A percentile compares a stretch with the other conserved stretches of the same genome.
Conservation (phyloP, 2,329 filamentous ascomycete species). For the Scedosporium minutisporum region DNA sequence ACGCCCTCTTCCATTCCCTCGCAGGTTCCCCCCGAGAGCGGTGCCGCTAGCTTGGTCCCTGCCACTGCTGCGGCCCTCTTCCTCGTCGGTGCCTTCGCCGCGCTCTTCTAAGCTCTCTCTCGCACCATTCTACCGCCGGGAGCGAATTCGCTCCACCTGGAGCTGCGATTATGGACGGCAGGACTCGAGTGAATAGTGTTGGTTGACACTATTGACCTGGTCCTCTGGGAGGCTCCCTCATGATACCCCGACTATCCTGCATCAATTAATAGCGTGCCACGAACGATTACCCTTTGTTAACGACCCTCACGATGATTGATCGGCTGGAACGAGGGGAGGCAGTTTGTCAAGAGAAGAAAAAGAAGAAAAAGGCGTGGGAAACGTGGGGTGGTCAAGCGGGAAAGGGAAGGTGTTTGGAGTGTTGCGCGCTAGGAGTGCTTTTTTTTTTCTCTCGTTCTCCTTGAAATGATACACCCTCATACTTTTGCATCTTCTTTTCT, state of each 20-base stretch:
- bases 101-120: conserved; percentile 8
- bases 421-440: neutral
- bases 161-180: neutral
- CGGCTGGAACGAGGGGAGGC: neutral
- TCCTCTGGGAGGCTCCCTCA: neutral
- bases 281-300: neutral
- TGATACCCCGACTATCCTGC: neutral
- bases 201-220: neutral
- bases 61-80: conserved; percentile 8
- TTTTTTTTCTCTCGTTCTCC: neutral
- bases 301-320: conserved; percentile 1
- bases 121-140: neutral
- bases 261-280: neutral
- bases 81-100: conserved; percentile 10
- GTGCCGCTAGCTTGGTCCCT: conserved; percentile 3
- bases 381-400: neutral
- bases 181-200: neutral
- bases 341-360: neutral
- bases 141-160: neutral
- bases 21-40: conserved; percentile 2
- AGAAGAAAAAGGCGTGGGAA: neutral
- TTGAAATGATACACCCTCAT: neutral
- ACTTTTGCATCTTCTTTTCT: neutral
- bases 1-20: neutral
- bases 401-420: neutral